Conservation (phyloP, 192 early-diverging fungal species). For the Piromyces finnis region DNA sequence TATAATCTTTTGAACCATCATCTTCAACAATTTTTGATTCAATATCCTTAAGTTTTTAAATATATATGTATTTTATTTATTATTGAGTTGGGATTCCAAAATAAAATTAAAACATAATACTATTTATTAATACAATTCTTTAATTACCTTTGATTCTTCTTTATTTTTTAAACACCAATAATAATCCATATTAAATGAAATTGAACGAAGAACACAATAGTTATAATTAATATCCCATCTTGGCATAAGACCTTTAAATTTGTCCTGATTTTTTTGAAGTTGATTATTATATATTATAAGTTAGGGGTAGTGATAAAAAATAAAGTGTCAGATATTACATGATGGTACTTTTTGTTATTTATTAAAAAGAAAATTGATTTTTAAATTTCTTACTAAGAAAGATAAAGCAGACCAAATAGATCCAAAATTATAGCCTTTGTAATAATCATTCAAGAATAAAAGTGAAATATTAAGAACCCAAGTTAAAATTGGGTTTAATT, state of each 20-base stretch:
- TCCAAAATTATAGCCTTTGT: conserved; percentile 51
- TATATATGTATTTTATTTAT: too few species aligned
- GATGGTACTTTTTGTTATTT: too few species aligned
- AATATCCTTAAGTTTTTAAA: background rate
- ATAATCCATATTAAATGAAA: conserved; percentile 87
- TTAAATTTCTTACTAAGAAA: conserved; percentile 32
- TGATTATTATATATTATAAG: too few species aligned
- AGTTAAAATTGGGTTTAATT: conserved; percentile 38
- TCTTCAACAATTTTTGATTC: background rate
- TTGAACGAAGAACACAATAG: conserved; percentile 68
- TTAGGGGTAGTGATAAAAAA: too few species aligned
- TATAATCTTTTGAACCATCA: conserved; percentile 1
- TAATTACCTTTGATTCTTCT: background rate
- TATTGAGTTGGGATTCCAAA: too few species aligned
- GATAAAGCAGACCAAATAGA: conserved; percentile 22
- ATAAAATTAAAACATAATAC: too few species aligned
- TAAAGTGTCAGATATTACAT: too few species aligned
- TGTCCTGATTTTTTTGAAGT: conserved; percentile 21
- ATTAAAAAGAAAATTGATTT: too few species aligned
- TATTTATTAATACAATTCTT: too few species aligned
- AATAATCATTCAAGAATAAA: conserved; percentile 62
- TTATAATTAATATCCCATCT: conserved; percentile 87
- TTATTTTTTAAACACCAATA: conserved; percentile 43
- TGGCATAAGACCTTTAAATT: conserved; percentile 41
- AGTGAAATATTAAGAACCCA: conserved; percentile 71